A percentile compares a stretch with the other conserved stretches of the same genome.
Conservation (phyloP, 805 yeast species). For the Yarrowia sp. region DNA sequence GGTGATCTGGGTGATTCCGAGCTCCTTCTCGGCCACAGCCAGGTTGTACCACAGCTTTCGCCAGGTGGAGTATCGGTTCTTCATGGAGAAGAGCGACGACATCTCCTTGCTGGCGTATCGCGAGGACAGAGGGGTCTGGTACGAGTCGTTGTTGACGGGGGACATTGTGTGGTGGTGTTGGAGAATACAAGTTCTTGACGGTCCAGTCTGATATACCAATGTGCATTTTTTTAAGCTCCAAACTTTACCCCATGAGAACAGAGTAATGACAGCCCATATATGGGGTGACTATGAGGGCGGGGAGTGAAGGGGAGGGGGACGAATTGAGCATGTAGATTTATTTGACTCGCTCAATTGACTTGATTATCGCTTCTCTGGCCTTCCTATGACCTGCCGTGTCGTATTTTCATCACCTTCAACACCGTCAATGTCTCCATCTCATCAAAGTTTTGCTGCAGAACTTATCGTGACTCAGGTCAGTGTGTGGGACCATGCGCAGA, state of each 20-base stretch:
- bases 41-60: constrained; percentile 95
- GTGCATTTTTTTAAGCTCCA: constrained; percentile 33
- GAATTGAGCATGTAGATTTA: not conserved
- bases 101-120: constrained; percentile 98
- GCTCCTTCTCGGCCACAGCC: constrained; percentile 93
- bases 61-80: constrained; percentile 98
- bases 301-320: not conserved
- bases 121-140: constrained; percentile 91
- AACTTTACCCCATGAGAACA: constrained; percentile 17
- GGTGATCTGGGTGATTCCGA: constrained; percentile 82
- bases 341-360: not conserved
- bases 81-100: constrained; percentile 88
- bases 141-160: constrained; percentile 63
- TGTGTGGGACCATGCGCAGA: constrained; percentile 26
- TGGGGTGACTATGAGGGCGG: not conserved
- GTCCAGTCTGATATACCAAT: not conserved
- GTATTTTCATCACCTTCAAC: too few species aligned
- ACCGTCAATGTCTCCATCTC: too few species aligned
- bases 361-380: too few species aligned
- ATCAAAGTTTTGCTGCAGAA: constrained; percentile 22
- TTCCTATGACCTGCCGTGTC: too few species aligned
- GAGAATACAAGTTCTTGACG: not conserved
- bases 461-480: constrained; percentile 37
- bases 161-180: constrained; percentile 26
- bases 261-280: constrained; percentile 3